Conservation (phyloP, 148 eudicot genomes). For the Cornus kousa region DNA sequence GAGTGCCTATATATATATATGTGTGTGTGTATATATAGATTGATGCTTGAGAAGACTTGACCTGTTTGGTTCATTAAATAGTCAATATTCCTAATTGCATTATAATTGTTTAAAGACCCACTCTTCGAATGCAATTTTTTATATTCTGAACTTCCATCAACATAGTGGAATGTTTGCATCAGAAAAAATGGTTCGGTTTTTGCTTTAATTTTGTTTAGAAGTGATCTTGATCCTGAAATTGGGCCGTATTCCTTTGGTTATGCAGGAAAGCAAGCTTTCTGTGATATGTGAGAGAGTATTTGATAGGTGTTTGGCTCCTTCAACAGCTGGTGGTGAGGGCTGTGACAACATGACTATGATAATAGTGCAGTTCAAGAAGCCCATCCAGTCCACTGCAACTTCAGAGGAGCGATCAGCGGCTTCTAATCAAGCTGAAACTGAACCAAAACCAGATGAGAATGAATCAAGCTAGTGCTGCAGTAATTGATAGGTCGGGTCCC, state of each 20-base stretch:
- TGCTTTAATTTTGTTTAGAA: not conserved
- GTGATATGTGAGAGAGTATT: constrained; percentile 75
- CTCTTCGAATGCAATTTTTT: not conserved
- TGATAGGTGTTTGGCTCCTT: constrained; percentile 84
- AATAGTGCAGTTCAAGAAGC: constrained; percentile 80
- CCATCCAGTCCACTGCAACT: constrained; percentile 23
- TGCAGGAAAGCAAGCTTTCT: constrained; percentile 92
- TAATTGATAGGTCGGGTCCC: not conserved
- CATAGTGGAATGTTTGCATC: not conserved
- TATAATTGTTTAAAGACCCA: no score
- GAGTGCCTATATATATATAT: no score
- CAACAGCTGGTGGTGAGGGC: constrained; percentile 93
- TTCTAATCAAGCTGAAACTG: constrained; percentile 18
- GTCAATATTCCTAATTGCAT: no score
- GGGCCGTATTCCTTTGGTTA: not conserved
- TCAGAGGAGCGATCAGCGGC: constrained; percentile 32
- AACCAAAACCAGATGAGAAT: constrained; percentile 24
- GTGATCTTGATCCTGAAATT: not conserved
- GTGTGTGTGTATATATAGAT: no score
- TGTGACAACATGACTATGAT: constrained; percentile 99
- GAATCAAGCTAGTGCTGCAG: constrained; percentile 35
- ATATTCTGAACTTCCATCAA: not conserved
- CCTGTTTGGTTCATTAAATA: no score
- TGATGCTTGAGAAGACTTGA: no score
- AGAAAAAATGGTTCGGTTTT: not conserved